Base-by-base conservation (phyloP, 2,329 filamentous ascomycete genomes). In the Epichloe sylvatica region DNA sequence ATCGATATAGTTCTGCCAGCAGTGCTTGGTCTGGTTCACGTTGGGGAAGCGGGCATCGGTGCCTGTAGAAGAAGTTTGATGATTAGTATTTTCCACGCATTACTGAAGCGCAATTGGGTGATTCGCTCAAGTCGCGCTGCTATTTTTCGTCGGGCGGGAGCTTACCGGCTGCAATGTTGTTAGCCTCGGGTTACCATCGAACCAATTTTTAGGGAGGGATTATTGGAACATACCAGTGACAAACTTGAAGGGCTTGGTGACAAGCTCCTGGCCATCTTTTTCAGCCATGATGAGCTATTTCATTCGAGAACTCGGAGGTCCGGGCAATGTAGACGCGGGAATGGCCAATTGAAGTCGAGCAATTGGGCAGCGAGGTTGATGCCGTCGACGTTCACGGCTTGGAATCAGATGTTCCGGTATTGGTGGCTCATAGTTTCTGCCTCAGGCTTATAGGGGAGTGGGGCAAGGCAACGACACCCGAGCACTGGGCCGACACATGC, bases 1-100 rank as follows among this genome's bases (percentile, higher is more conserved):
- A 74, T 98, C 92, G 76, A 98, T 92, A 75, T 98, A 98, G 81
- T 98, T 98, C 73, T 98, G 94, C 92, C 92, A 98, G 87, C 92
- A 98, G 82, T 98, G 90, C 85, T 96, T 96, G 74, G 90, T 85
- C 77, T 92, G 87, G 78, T 98, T 98, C 78, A 82, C 76, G 79
- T 98, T 95, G 67, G 92, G 92, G 77, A 97, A 98, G 71, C 92
- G 91, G 72, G 92, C 92, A 70, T 98, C 92, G 77, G 94, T 94
- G 78, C 92, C 92, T 96, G 54, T 45, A 47, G 51, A 49, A 49
- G 38, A 40, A 19, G 7, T 30, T 21, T 19, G 2, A n/a, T 5
- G 17, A 34, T 59, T 34, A 58, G 56, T 45, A 49, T 54, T 36
- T 11, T 15, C 33, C 12, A 12, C n/a, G 6, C 43, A 25, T 17